Conservation (phyloP, 2,329 filamentous ascomycete genomes). For the Chrysoporthe cubensis region DNA sequence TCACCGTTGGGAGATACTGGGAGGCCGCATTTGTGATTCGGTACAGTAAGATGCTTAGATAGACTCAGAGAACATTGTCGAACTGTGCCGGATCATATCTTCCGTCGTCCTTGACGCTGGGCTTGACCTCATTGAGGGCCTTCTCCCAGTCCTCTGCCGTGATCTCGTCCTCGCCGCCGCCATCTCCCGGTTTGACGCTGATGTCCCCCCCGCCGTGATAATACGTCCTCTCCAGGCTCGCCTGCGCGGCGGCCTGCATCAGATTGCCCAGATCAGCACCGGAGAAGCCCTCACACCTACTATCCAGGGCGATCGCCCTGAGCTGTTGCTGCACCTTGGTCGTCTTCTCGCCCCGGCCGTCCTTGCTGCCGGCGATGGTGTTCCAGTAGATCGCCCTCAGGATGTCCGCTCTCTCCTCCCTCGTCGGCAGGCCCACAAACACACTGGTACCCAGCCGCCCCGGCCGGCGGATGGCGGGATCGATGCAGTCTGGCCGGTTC, state of each 20-base stretch:
- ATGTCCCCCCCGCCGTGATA: slow-evolving; percentile 25
- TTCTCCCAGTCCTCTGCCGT: slow-evolving; percentile 54
- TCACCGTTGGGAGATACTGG: background rate
- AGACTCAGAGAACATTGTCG: slow-evolving; percentile 14
- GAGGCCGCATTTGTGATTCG: background rate
- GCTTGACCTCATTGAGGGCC: slow-evolving; percentile 52
- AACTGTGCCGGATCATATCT: slow-evolving; percentile 42
- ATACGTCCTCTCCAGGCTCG: slow-evolving; percentile 41
- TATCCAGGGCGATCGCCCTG: slow-evolving; percentile 66
- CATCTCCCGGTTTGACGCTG: slow-evolving; percentile 31
- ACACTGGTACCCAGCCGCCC: slow-evolving; percentile 87
- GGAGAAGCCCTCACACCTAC: slow-evolving; percentile 76
- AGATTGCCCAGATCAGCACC: slow-evolving; percentile 66
- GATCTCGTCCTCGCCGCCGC: slow-evolving; percentile 41
- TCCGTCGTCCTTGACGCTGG: slow-evolving; percentile 52
- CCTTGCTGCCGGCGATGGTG: slow-evolving; percentile 53
- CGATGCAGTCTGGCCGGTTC: slow-evolving; percentile 95
- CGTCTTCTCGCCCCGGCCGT: background rate
- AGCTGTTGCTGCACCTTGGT: slow-evolving; percentile 41
- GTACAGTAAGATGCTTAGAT: background rate
- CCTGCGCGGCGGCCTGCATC: slow-evolving; percentile 43
- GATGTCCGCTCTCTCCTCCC: slow-evolving; percentile 80
- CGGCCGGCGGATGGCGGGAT: slow-evolving; percentile 90
- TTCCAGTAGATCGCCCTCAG: slow-evolving; percentile 68
- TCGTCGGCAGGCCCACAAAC: slow-evolving; percentile 83